Percentiles rank a stretch among this genome's conserved stretches.
These are phyloP conservation scores for Hypoxylon sp. DNA, from an alignment of 2,329 filamentous ascomycete genomes.

Conservation along the genomic window DNA sequence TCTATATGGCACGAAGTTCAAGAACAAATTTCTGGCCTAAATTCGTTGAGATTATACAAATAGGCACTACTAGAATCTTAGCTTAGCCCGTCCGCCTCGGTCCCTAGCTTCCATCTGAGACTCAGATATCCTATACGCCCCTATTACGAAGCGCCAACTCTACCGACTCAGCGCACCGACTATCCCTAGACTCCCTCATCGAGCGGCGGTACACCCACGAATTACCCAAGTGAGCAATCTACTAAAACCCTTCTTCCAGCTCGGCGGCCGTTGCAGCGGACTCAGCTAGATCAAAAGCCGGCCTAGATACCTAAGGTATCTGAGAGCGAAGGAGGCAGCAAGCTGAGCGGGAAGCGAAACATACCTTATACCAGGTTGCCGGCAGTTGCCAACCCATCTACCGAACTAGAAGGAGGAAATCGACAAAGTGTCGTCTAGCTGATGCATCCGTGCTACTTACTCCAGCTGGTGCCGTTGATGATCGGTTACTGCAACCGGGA, in stretches of 20 bases:
- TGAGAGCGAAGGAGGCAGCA: neutral
- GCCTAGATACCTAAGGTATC: conserved; percentile 2
- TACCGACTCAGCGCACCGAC: neutral
- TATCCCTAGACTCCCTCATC: neutral
- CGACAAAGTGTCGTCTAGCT: conserved; percentile 20
- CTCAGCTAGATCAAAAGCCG: neutral
- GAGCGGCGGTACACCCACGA: neutral
- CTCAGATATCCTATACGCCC: neutral
- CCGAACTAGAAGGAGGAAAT: conserved; percentile 35
- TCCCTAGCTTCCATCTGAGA: neutral
- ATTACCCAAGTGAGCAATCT: conserved; percentile 1
- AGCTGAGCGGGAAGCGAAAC: conserved; percentile 17
- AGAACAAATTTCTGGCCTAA: neutral
- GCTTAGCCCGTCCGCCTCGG: neutral
- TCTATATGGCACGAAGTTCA: neutral
- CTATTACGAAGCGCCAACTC: neutral
- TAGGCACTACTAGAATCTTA: neutral
- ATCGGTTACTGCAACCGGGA: conserved; percentile 18
- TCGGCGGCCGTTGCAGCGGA: conserved; percentile 1
- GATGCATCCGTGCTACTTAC: conserved; percentile 20
- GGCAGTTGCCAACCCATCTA: conserved; percentile 29
- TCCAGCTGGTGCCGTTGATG: neutral
- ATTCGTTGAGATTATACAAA: neutral
- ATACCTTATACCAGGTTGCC: conserved; percentile 34
- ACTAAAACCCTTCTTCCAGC: conserved; percentile 7